phyloP scores from a whole-genome alignment of 345 rosid genomes.

The Euphorbia tirucalli region DNA sequence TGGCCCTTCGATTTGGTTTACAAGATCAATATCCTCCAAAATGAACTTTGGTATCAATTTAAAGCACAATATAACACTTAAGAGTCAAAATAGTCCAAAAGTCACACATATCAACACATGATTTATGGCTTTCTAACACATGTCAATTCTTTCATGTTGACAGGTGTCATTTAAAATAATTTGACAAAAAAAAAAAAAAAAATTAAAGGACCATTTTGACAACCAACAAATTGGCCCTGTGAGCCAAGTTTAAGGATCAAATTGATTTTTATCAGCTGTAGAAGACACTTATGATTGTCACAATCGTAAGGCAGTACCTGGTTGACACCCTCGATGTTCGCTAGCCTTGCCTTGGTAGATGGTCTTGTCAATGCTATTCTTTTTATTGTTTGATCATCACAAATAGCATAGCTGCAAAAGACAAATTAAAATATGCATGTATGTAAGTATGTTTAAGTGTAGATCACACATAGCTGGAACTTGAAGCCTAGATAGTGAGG shows the following conservation, averaged over 20 bases:
- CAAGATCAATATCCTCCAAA: too few relatives aligned
- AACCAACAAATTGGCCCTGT: neutral
- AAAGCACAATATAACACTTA: neutral
- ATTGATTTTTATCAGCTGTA: neutral
- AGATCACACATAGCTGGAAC: neutral
- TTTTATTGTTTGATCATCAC: constrained; percentile 48
- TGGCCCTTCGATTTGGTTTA: too few relatives aligned
- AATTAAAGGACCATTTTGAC: neutral
- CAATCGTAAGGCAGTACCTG: constrained; percentile 32
- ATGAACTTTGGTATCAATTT: too few relatives aligned
- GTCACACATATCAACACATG: neutral
- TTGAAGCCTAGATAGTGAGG: constrained; percentile 14
- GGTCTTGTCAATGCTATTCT: constrained; percentile 41
- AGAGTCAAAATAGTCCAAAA: neutral
- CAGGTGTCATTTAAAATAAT: neutral
- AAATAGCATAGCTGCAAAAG: constrained; percentile 40
- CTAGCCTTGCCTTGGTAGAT: constrained; percentile 47
- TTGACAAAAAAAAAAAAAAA: too few relatives aligned
- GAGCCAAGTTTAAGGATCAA: neutral
- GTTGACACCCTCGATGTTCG: constrained; percentile 52
- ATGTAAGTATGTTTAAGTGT: neutral
- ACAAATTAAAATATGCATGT: constrained; percentile 8
- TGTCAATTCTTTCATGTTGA: neutral
- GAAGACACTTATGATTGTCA: neutral
- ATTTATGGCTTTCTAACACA: neutral